Conservation (phyloP, 768 basidiomycete genomes). For the Kwoniella mangroviensis region DNA sequence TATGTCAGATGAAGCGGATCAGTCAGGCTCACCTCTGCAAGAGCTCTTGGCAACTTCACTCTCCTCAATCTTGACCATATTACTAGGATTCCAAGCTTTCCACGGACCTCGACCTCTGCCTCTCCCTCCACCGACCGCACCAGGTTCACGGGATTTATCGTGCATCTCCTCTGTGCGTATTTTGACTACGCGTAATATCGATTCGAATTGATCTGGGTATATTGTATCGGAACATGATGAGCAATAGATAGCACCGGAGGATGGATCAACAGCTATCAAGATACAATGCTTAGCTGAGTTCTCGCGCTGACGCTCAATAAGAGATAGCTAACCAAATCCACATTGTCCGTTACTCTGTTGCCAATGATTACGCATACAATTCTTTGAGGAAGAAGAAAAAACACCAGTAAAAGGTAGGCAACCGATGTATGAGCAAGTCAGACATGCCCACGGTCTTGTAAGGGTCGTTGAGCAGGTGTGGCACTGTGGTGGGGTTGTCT, state of each 20-base stretch:
- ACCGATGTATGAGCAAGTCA: slow-evolving; percentile 46
- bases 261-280: slow-evolving; percentile 70
- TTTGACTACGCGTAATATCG: slow-evolving; percentile 40
- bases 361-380: slow-evolving; percentile 43
- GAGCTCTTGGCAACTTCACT: slow-evolving; percentile 65
- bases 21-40: slow-evolving; percentile 74
- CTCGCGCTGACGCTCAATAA: neutral
- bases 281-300: neutral
- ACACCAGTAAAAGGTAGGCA: slow-evolving; percentile 35
- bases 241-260: slow-evolving; percentile 77
- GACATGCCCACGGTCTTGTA: slow-evolving; percentile 45
- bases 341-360: slow-evolving; percentile 23
- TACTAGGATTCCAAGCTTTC: slow-evolving; percentile 62
- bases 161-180: slow-evolving; percentile 36
- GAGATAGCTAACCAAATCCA: slow-evolving; percentile 40
- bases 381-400: slow-evolving; percentile 29
- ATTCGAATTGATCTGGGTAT: slow-evolving; percentile 65
- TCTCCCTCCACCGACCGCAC: slow-evolving; percentile 51
- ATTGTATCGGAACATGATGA: slow-evolving; percentile 74
- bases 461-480: slow-evolving; percentile 29
- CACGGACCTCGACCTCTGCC: slow-evolving; percentile 63
- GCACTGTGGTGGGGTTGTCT: slow-evolving; percentile 41
- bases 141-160: slow-evolving; percentile 33
- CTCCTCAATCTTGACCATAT: slow-evolving; percentile 44
- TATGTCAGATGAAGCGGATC: neutral